Evolutionary conservation across 2,329 filamentous ascomycete genomes (phyloP).

Genomic region (Nectriaceae sp.): DNA sequence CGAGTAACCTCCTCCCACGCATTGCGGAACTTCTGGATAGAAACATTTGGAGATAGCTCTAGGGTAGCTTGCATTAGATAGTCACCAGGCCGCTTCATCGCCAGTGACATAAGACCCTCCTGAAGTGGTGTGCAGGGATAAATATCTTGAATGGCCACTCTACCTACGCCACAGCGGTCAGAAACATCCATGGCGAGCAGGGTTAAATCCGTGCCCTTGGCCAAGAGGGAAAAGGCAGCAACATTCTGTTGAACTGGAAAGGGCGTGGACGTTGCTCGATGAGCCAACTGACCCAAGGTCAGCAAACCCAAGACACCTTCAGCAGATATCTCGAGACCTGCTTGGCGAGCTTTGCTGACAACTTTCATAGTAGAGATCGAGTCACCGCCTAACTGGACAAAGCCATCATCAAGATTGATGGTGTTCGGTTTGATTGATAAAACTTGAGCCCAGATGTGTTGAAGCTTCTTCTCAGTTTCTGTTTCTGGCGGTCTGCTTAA

Average conservation of each 20-base stretch:
- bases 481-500: neutral
- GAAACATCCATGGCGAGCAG: neutral
- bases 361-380: slow-evolving; percentile 27
- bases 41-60: slow-evolving; percentile 10
- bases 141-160: slow-evolving; percentile 28
- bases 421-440: slow-evolving; percentile 8
- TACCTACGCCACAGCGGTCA: neutral
- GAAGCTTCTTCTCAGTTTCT: neutral
- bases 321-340: slow-evolving; percentile 2
- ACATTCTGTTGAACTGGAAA: too few species aligned
- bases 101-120: slow-evolving; percentile 33
- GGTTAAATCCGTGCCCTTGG: too few species aligned
- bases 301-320: slow-evolving; percentile 9
- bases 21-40: slow-evolving; percentile 3
- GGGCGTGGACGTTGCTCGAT: too few species aligned
- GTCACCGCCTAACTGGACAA: slow-evolving; percentile 30
- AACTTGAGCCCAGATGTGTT: slow-evolving; percentile 15
- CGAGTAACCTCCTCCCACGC: slow-evolving; percentile 15
- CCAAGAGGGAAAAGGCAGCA: too few species aligned
- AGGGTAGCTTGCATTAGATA: slow-evolving; percentile 20
- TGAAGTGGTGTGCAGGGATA: slow-evolving; percentile 41
- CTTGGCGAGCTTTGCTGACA: slow-evolving; percentile 13
- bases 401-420: slow-evolving; percentile 33
- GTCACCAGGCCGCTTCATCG: slow-evolving; percentile 25
- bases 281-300: neutral